Base-by-base conservation (phyloP, 371 early-diverging fungal species). In the Rhizopus arrhizus region DNA sequence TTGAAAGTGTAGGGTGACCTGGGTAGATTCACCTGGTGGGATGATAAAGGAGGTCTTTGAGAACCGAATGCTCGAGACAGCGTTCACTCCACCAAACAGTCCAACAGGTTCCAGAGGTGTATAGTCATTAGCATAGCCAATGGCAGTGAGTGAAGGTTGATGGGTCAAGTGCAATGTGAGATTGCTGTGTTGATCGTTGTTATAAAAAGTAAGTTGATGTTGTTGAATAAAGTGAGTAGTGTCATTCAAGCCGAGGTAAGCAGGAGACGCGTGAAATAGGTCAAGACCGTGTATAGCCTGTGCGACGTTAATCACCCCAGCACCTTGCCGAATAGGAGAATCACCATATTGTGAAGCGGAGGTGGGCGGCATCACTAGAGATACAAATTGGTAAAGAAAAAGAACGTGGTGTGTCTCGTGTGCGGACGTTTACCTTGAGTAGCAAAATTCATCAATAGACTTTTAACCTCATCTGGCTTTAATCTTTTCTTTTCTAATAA, bases 271-370 rank as follows among this genome's bases (percentile, higher is more conserved):
- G 10, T 73, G 52, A n/a, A 84, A 74, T 29, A 77, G 71, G 8
- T 59, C n/a, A 55, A 56, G 64, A 32, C 85, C 66, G 28, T 52
- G 56, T 59, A 90, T 68, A 46, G 92, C 82, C 53, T 81, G 68
- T 65, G 71, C 64, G 45, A 86, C 73, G 71, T 92, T 80, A 53
- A 92, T 69, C 15, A 91, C 66, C 45, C 90, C 93, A 46, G 89
- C 81, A 38, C 93, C 93, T 69, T 89, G 87, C 35, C 71, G 57
- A 53, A 72, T 72, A 61, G 75, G 70, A 59, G 83, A 70, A 47
- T 79, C 63, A 55, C 64, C 75, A 61, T 56, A 65, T 16, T 50
- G 45, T 11, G 46, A 22, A 45, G 49, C 49, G 58, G 61, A 50
- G 56, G 70, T 62, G n/a, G 74, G 74, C 34, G 65, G 42, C n/a